Evolutionary conservation across 2,329 filamentous ascomycete species (phyloP).

Genomic region (Phyllosticta capitalensis): DNA sequence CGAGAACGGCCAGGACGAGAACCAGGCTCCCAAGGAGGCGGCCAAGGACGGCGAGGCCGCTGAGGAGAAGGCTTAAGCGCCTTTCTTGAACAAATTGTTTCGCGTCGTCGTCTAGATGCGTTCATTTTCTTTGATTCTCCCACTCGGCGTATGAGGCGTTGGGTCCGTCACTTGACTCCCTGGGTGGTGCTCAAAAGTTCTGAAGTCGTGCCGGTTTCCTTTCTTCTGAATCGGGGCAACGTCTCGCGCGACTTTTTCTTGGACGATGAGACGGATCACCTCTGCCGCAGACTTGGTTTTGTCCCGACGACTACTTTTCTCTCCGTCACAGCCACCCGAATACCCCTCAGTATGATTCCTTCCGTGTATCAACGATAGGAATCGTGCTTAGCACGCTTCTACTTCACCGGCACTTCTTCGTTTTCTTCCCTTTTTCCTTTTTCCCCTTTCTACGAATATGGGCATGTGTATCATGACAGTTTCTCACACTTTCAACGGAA

Average conservation of each 20-base stretch:
- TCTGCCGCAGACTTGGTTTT: background rate
- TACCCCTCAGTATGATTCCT: slow-evolving; percentile 8
- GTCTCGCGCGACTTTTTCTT: background rate
- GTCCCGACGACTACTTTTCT: background rate
- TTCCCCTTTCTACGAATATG: background rate
- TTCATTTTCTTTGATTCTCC: slow-evolving; percentile 3
- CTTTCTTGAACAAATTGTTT: background rate
- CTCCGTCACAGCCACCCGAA: slow-evolving; percentile 3
- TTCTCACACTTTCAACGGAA: background rate
- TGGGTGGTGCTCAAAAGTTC: slow-evolving; percentile 11
- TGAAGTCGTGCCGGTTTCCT: background rate
- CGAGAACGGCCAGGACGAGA: slow-evolving; percentile 28
- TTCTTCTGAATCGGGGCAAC: background rate
- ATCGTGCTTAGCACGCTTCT: slow-evolving; percentile 6
- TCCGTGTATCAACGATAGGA: slow-evolving; percentile 5
- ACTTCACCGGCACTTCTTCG: background rate
- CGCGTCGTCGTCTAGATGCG: background rate
- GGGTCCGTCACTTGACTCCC: slow-evolving; percentile 1
- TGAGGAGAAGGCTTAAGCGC: slow-evolving; percentile 34
- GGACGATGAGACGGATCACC: background rate
- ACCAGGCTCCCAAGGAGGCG: slow-evolving; percentile 29
- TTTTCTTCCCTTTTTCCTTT: slow-evolving; percentile 4
- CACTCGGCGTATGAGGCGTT: slow-evolving; percentile 11
- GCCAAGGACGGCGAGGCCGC: slow-evolving; percentile 35
- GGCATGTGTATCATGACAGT: slow-evolving; percentile 8